Percentiles rank a stretch among this genome's conserved stretches.
Conservation (phyloP, 2,329 filamentous ascomycete species). For the Penicillium occitanis region DNA sequence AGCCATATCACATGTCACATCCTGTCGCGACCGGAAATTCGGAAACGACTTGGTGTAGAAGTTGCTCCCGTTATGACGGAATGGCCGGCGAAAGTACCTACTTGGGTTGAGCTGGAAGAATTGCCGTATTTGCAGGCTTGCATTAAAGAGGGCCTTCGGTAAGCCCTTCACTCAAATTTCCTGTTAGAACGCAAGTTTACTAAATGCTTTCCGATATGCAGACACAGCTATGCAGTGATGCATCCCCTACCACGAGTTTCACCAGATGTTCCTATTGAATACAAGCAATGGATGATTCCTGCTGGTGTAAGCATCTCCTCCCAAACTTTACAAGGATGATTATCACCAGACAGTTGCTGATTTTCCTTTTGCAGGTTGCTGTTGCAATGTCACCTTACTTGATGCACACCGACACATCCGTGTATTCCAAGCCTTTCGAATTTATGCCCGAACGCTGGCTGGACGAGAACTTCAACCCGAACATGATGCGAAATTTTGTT, state of each 20-base stretch:
- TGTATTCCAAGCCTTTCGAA: conserved; percentile 29
- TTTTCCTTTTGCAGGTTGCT: conserved; percentile 19
- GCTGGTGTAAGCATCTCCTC: conserved; percentile 8
- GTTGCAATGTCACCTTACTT: conserved; percentile 35
- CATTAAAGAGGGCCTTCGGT: conserved; percentile 32
- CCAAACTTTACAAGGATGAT: too few species aligned
- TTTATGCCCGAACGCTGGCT: conserved; percentile 36
- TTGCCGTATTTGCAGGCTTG: conserved; percentile 32
- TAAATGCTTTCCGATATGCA: conserved; percentile 26
- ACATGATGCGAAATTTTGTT: conserved; percentile 35
- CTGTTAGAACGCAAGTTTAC: not conserved
- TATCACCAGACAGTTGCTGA: not conserved
- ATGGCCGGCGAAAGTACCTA: conserved; percentile 22
- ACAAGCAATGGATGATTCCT: conserved; percentile 29
- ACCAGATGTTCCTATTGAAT: conserved; percentile 25
- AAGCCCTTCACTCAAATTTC: not conserved
- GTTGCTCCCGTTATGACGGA: conserved; percentile 27
- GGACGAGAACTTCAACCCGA: conserved; percentile 29
- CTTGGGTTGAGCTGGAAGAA: conserved; percentile 30
- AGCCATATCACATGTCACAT: conserved; percentile 22
- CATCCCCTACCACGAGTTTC: conserved; percentile 31
- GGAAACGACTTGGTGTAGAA: conserved; percentile 24
- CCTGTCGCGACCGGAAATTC: conserved; percentile 18
- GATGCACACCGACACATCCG: conserved; percentile 28
- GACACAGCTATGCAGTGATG: conserved; percentile 40